Conservation (phyloP, 257 asterid genomes). For the Handroanthus guayacan region DNA sequence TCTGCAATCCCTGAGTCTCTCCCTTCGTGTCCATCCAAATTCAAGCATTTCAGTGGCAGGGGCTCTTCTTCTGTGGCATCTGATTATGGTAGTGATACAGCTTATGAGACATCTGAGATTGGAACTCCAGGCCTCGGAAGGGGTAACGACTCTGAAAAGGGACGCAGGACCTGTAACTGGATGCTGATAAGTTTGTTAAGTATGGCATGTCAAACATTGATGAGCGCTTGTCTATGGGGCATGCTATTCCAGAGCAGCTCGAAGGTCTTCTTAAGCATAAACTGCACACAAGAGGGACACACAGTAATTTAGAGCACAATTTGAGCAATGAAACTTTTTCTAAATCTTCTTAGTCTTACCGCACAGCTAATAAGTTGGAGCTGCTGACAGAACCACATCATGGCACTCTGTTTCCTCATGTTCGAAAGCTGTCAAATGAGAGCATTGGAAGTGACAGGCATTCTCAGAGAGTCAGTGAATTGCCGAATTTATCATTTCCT, state of each 20-base stretch:
- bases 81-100: slow-evolving; percentile 91
- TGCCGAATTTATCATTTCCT: slow-evolving; percentile 54
- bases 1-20: too few relatives aligned
- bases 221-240: slow-evolving; percentile 95
- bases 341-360: slow-evolving; percentile 53
- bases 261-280: slow-evolving; percentile 76
- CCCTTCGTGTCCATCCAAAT: slow-evolving; percentile 53
- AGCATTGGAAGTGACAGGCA: slow-evolving; percentile 81
- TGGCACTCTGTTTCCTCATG: slow-evolving; percentile 53
- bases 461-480: slow-evolving; percentile 67
- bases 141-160: slow-evolving; percentile 88
- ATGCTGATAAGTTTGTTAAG: slow-evolving; percentile 90
- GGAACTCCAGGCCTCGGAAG: slow-evolving; percentile 76
- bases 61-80: slow-evolving; percentile 75
- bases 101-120: slow-evolving; percentile 85
- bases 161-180: too few relatives aligned
- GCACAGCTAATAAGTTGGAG: slow-evolving; percentile 42
- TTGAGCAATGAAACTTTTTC: slow-evolving; percentile 64
- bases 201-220: slow-evolving; percentile 94
- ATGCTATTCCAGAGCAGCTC: slow-evolving; percentile 87
- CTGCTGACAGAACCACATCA: slow-evolving; percentile 43
- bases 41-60: slow-evolving; percentile 51
- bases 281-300: slow-evolving; percentile 47
- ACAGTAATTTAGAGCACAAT: slow-evolving; percentile 43
- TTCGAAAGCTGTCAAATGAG: slow-evolving; percentile 70